Evolutionary conservation across 2,329 filamentous ascomycete species (phyloP), one percentile per base, ranked within the genome.

Genomic region (Clarireedia hainanense): DNA sequence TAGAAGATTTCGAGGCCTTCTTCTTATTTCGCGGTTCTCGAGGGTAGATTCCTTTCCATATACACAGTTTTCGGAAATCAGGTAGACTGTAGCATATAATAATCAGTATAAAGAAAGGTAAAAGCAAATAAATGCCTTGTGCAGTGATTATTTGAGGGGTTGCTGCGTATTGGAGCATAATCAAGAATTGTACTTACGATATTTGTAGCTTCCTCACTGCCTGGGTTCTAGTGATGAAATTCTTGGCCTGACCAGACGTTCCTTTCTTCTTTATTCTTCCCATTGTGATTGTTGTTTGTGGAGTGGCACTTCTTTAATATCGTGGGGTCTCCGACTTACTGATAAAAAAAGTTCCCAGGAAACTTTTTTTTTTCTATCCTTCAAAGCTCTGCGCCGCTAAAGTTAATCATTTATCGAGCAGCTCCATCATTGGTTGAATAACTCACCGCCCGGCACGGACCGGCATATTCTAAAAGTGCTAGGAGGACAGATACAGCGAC

Each of bases 21-120:
- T 95, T 96, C 79, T 91, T 92, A 77, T 88, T 96, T 69, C 94
- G 84, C 61, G 94, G 94, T 78, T 99, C 94, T 68, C 94, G 88
- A 63, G 94, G 94, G 75, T 96, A 99, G 72, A 99, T 97, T 67
- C 91, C 94, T 79, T 97, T 97, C 86, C 96, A 99, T 73, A 99
- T 99, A 77, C 94, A 99, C 71, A 99, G 81, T 76, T 95, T 88
- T 75, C 94, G 86, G 76, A 99, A 99, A 75, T 99, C 94, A 64
- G 91, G 91, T 56, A 99, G 83, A 68, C 89, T 96, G 74, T 42
- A 49, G 14, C 2, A 34, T 14, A 5, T n/a, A 9, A 40, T 2
- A 40, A 42, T 54, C 30, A 54, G 52, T 14, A 40, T 9, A 30
- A n/a, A 27, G 14, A n/a, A 39, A 5, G 5, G 12, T 24, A 14